These are phyloP conservation scores for Podaxis sp. DNA, from an alignment of 768 basidiomycete species.

Conservation along the genomic window DNA sequence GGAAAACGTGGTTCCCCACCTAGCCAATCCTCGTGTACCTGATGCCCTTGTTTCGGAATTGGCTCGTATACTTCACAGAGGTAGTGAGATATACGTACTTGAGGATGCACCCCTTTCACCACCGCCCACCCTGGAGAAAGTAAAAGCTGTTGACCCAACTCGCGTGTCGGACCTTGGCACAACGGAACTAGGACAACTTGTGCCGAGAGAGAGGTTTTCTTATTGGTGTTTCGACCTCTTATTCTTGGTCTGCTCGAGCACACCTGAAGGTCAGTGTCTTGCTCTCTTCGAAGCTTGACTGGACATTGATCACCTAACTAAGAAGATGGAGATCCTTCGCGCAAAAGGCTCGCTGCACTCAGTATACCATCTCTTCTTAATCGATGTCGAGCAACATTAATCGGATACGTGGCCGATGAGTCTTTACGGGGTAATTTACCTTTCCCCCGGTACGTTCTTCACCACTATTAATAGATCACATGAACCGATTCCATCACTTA, in stretches of 20 bases:
- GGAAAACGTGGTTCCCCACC: slow-evolving; percentile 71
- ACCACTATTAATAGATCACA: not conserved
- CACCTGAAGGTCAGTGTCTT: slow-evolving; percentile 46
- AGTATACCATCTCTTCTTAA: slow-evolving; percentile 68
- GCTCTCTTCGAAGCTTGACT: not conserved
- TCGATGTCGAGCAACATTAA: slow-evolving; percentile 67
- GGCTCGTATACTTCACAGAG: slow-evolving; percentile 66
- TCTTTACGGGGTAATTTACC: slow-evolving; percentile 82
- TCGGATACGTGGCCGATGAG: slow-evolving; percentile 80
- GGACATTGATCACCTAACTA: not conserved
- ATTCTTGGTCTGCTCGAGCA: slow-evolving; percentile 73
- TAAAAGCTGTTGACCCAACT: slow-evolving; percentile 29
- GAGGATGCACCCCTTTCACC: slow-evolving; percentile 17
- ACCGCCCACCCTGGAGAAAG: slow-evolving; percentile 10
- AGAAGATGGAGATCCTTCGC: slow-evolving; percentile 55
- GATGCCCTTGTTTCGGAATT: slow-evolving; percentile 67
- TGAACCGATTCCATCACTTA: slow-evolving; percentile 21
- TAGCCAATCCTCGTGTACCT: slow-evolving; percentile 66
- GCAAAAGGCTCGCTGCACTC: slow-evolving; percentile 68
- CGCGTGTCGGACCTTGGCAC: slow-evolving; percentile 44
- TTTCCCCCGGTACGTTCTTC: slow-evolving; percentile 62
- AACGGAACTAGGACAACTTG: slow-evolving; percentile 49
- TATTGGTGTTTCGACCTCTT: slow-evolving; percentile 92
- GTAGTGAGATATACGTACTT: slow-evolving; percentile 57
- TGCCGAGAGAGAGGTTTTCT: slow-evolving; percentile 80